Base-by-base conservation (phyloP, 768 basidiomycete genomes). In the Pleurotus djamor region DNA sequence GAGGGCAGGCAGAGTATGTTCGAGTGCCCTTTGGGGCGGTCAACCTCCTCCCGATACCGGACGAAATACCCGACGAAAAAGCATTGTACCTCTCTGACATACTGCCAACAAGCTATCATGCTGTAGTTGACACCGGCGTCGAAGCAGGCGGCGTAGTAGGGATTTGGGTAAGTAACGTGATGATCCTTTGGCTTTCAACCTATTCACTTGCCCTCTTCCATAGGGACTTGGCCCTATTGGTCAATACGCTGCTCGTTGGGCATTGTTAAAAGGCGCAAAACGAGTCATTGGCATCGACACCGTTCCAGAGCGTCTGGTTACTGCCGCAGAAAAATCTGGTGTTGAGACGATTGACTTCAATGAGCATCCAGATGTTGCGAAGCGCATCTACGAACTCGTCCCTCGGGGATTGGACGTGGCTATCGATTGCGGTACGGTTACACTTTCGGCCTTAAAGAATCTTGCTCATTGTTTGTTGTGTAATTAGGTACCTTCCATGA, bases 1-100 rank as follows among this genome's bases (percentile, higher is more conserved):
- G 79, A 16, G 89, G 88, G 0, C 90, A 92, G 67, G 86, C 89
- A 0, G 89, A 92, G 68, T 91, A 86, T 64, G 85, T 87, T 3
- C 79, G 87, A 35, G 85, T 92, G 1, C 89, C 88, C 0, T 81
- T 83, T 65, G 91, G 86, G 41, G 80, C 88, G 49, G 83, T 87
- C 45, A 92, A 92, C 71, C 77, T 87, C 37, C 77, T 91, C 32
- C 84, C 84, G 32, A 79, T 92, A 2, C 90, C 91, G 1, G 82
- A 87, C 58, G 72, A 76, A 12, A 74, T 94, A 6, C 64, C 84
- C 3, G 77, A 91, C 70, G 88, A 91, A 73, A 77, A 83, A 60
- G 83, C 74, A 0, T 62, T 85, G 1, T 84, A 79, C 65, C 75
- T 86, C 4, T 84, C 81, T 7, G 84, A 87, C 58, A 78, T 92